phyloP scores from a whole-genome alignment of 106 monocot genomes.

The Phalaenopsis equestris region DNA sequence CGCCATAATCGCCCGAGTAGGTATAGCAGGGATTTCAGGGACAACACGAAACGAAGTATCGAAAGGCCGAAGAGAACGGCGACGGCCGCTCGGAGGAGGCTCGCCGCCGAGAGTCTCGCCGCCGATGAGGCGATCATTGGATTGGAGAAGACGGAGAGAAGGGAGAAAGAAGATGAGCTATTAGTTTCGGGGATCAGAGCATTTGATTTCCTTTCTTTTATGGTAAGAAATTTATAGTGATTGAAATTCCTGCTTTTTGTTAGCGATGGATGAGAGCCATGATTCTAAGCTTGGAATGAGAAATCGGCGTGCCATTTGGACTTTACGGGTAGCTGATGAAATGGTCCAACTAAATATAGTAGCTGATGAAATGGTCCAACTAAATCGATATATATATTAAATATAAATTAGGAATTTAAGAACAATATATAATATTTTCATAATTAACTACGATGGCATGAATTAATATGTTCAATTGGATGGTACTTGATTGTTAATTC shows the following conservation, averaged over 20 bases:
- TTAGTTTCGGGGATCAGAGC: background rate
- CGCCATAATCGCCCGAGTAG: constrained; percentile 27
- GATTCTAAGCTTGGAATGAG: background rate
- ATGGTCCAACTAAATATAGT: background rate
- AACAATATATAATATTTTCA: no score
- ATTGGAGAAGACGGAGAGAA: background rate
- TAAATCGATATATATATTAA: no score
- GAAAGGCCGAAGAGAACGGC: constrained; percentile 10
- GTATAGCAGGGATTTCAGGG: constrained; percentile 20
- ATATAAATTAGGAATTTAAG: no score
- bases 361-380: background rate
- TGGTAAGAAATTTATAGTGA: constrained; percentile 1
- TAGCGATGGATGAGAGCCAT: background rate
- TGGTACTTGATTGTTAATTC: no score
- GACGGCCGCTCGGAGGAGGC: background rate
- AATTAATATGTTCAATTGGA: no score
- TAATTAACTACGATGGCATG: no score
- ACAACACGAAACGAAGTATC: constrained; percentile 36
- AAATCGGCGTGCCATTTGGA: constrained; percentile 5
- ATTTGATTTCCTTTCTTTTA: background rate
- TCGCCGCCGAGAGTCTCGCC: constrained; percentile 9
- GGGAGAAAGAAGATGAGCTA: background rate
- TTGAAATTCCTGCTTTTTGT: background rate
- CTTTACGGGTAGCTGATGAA: background rate
- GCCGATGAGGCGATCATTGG: background rate